Evolutionary conservation across 139 green algal species (phyloP), one percentile per base, ranked within the genome.

Genomic region (Micractinium sp.): DNA sequence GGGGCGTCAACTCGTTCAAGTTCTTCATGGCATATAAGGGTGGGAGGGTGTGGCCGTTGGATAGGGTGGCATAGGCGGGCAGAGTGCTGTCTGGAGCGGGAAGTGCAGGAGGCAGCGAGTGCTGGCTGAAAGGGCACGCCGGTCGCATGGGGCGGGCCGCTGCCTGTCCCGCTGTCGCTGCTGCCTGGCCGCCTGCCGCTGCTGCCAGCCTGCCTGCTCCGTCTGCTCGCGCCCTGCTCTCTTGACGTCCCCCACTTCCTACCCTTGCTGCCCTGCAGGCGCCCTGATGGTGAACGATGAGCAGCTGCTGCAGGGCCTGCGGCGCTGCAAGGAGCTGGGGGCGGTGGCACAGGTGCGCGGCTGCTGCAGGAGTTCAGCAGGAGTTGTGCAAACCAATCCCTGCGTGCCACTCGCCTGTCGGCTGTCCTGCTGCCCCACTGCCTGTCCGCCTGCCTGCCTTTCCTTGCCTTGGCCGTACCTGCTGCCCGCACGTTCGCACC

Each of bases 21-120:
- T 99, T 99, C 91, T 99, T 99, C 94, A 95, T 99, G 94, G 97
- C 97, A 0, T 99, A 99, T 92, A 99, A 99, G 25, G 83, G 20
- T 9, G 5, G 41, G 16, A n/a, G 35, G 18, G 4, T 82, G 38
- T 27, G 38, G 71, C 71, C 14, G 3, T 35, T 77, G 71, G 71
- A 19, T 14, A 36, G 71, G n/a, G 29, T 77, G 71, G 63, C 63
- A 71, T 27, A 5, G 20, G 9, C 14, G 20, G 63, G 63, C 63
- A 71, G 63, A 2, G 13, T 31, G 63, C 20, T 71, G 9, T 71
- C 63, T 56, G 47, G 47, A 9, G 47, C 47, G 47, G 47, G 47
- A 56, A 56, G 47, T 56, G 47, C 7, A 56, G 23, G 33, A 75
- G 20, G 67, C 20, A 35, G 31, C 27, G n/a, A 73, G 66, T 14